Evolutionary conservation across 2,329 filamentous ascomycete genomes (phyloP).

Genomic region (Nothomitra cinnamomea): DNA sequence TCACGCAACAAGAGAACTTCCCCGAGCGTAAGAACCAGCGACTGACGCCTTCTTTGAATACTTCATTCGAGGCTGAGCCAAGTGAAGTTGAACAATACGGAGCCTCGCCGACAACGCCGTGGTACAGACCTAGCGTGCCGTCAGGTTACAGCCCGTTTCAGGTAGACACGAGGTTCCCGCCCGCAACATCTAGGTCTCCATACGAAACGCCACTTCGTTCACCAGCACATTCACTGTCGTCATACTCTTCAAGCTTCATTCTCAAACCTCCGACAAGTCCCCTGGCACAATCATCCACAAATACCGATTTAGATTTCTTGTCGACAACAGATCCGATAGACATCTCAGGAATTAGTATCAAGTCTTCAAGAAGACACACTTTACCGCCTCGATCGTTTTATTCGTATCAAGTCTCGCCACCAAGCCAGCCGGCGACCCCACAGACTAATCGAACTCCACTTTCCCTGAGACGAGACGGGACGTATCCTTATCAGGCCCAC

Average conservation of each 20-base stretch:
- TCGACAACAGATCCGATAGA: slow-evolving; percentile 31
- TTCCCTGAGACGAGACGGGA: slow-evolving; percentile 37
- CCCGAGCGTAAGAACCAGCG: slow-evolving; percentile 14
- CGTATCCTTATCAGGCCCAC: slow-evolving; percentile 57
- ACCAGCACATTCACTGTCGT: slow-evolving; percentile 44
- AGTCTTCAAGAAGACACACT: slow-evolving; percentile 48
- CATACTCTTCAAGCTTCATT: slow-evolving; percentile 56
- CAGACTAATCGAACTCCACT: slow-evolving; percentile 15
- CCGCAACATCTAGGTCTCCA: neutral
- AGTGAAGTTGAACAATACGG: slow-evolving; percentile 7
- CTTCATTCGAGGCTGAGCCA: neutral
- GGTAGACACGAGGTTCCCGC: neutral
- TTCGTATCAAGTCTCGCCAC: slow-evolving; percentile 25
- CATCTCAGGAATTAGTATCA: slow-evolving; percentile 24
- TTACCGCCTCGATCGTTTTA: slow-evolving; percentile 45
- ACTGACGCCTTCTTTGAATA: slow-evolving; percentile 11
- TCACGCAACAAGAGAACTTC: slow-evolving; percentile 31
- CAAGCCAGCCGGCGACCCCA: slow-evolving; percentile 9
- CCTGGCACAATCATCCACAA: slow-evolving; percentile 73
- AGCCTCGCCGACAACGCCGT: slow-evolving; percentile 39
- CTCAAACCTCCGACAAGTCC: slow-evolving; percentile 85
- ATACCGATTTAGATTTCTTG: slow-evolving; percentile 47
- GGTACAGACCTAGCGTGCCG: slow-evolving; percentile 25
- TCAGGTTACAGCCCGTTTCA: slow-evolving; percentile 3
- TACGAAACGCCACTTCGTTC: neutral